A percentile compares a stretch with the other conserved stretches of the same genome.
Conservation (phyloP, 306 rosid genomes). For the Corylus heterophylla region DNA sequence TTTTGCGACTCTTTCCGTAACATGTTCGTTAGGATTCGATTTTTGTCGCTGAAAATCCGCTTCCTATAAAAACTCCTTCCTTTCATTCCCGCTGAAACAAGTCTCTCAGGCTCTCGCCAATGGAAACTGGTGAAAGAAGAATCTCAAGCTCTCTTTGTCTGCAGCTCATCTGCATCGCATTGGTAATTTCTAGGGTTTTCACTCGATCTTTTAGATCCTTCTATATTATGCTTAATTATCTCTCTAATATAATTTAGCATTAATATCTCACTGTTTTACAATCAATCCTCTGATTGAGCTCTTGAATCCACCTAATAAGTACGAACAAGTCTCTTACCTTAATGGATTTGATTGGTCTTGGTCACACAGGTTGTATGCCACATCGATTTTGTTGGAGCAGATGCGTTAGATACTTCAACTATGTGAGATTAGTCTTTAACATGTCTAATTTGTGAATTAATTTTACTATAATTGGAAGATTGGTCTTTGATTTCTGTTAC, state of each 20-base stretch:
- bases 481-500: constrained; percentile 10
- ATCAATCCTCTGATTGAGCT: background rate
- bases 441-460: background rate
- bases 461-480: background rate
- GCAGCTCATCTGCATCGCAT: constrained; percentile 36
- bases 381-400: constrained; percentile 26
- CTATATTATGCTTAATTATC: constrained; percentile 6
- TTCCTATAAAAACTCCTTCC: background rate
- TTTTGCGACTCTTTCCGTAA: no score
- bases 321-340: background rate
- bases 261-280: background rate
- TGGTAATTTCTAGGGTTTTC: constrained; percentile 42
- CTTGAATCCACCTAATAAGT: background rate
- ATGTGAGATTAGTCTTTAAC: constrained; percentile 35
- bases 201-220: constrained; percentile 28
- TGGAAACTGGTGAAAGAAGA: background rate
- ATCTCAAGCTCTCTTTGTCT: constrained; percentile 19
- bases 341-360: background rate
- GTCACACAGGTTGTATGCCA: constrained; percentile 51
- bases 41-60: background rate
- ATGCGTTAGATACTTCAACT: constrained; percentile 39
- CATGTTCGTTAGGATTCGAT: background rate
- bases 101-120: background rate
- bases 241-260: background rate
- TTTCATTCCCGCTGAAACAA: constrained; percentile 1